These are phyloP conservation scores for Trichophyton mentagrophytes DNA, from an alignment of 2,329 filamentous ascomycete species.

Conservation along the genomic window DNA sequence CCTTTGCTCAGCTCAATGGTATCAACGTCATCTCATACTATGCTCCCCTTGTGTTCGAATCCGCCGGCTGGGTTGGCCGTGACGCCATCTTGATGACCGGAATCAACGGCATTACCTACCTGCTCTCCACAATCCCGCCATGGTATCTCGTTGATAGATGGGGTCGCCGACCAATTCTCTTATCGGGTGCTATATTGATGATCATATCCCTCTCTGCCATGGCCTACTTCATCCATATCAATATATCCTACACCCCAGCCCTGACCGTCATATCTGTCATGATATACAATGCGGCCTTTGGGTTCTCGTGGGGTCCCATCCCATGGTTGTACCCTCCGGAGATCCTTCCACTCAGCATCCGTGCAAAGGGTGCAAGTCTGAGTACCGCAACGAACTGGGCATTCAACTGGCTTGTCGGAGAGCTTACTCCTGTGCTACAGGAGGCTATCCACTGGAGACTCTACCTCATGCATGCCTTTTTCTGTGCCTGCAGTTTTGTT, in stretches of 20 bases:
- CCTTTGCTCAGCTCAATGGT: constrained; percentile 88
- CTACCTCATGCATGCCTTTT: constrained; percentile 92
- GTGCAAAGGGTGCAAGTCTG: constrained; percentile 90
- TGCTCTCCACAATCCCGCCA: constrained; percentile 82
- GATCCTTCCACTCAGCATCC: constrained; percentile 90
- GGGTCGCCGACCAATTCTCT: constrained; percentile 76
- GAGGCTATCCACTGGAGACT: constrained; percentile 86
- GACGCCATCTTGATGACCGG: constrained; percentile 93
- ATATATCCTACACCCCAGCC: constrained; percentile 61
- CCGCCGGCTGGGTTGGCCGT: constrained; percentile 87
- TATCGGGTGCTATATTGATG: constrained; percentile 85
- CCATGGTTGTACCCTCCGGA: constrained; percentile 98
- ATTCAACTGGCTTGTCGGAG: constrained; percentile 93
- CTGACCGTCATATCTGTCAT: constrained; percentile 91
- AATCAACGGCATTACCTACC: constrained; percentile 84
- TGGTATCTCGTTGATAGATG: constrained; percentile 95
- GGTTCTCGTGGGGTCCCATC: constrained; percentile 94
- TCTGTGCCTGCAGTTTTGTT: constrained; percentile 88
- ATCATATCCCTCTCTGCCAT: constrained; percentile 74
- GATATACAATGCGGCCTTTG: constrained; percentile 96
- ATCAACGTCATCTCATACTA: constrained; percentile 99
- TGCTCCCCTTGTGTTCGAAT: constrained; percentile 89
- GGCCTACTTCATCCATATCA: constrained; percentile 88
- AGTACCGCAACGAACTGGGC: constrained; percentile 97
- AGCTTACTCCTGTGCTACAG: constrained; percentile 87